These are phyloP conservation scores for Aspergillus brunneoviolaceus DNA, from an alignment of 2,329 filamentous ascomycete genomes.

Conservation along the genomic window DNA sequence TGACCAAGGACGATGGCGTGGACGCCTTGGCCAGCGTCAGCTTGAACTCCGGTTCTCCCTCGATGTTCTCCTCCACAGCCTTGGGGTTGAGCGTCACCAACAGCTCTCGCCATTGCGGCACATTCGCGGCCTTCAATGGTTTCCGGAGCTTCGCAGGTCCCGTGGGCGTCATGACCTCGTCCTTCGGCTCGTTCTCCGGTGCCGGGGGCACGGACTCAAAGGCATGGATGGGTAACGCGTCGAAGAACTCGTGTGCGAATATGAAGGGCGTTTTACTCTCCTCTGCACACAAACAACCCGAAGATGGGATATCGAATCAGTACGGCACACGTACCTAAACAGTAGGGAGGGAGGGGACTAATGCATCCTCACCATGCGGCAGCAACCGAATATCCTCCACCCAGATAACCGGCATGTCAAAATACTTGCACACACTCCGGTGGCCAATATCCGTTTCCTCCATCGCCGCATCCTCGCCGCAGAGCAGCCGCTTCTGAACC, in stretches of 20 bases:
- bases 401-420: constrained; percentile 77
- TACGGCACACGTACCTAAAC: too few relatives aligned
- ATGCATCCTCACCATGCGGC: constrained; percentile 57
- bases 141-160: constrained; percentile 48
- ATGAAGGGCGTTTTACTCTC: constrained; percentile 81
- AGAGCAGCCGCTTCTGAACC: constrained; percentile 78
- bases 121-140: constrained; percentile 40
- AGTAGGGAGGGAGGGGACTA: background rate
- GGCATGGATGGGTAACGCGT: constrained; percentile 91
- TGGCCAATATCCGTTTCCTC: constrained; percentile 71
- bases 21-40: constrained; percentile 71
- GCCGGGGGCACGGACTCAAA: constrained; percentile 72
- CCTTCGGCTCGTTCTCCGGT: constrained; percentile 46
- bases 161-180: constrained; percentile 52
- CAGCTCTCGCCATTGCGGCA: constrained; percentile 76
- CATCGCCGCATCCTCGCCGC: constrained; percentile 64
- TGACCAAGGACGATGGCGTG: constrained; percentile 79
- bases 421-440: constrained; percentile 73
- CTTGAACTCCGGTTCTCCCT: constrained; percentile 75
- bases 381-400: constrained; percentile 84
- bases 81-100: constrained; percentile 68
- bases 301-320: background rate
- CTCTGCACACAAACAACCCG: constrained; percentile 42
- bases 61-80: constrained; percentile 51
- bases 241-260: constrained; percentile 97